Evolutionary conservation across 2,329 filamentous ascomycete genomes (phyloP), one percentile per base, ranked within the genome.

Genomic region (Aspergillus ochraceus): DNA sequence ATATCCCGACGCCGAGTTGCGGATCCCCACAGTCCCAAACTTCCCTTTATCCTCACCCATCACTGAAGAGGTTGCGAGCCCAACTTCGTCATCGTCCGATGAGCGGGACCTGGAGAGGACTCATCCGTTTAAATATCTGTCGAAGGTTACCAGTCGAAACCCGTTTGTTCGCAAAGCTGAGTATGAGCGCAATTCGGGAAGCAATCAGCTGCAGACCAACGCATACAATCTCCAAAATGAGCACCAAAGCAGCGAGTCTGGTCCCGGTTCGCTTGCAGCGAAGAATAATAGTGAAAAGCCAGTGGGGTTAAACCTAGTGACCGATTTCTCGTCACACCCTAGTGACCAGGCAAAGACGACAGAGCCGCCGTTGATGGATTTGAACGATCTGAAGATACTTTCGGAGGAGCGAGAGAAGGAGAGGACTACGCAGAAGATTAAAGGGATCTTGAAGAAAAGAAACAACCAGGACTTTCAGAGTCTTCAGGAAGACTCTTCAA

Each of bases 41-140:
- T 79, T 80, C 51, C 77, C 77, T 12, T 64, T 80, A 19, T 78
- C 77, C 1, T 80, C 77, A 11, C 77, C 77, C 0, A 80, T 79
- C 58, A 74, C 64, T 20, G 77, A 79, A 55, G 77, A 80, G 59
- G 66, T 77, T 39, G 60, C 70, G 3, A 78, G 74, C 53, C 77
- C 77, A 0, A 73, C 70, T 8, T 70, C 69, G 19, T 76, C 75
- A 2, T 71, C 69, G 1, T 64, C 70, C 12, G 71, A 75, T 52
- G 70, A 71, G 6, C 62, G 64, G 52, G 67, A 70, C 20, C 49
- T 70, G 54, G 67, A 70, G 54, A 66, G 64, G 14, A 66, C 61
- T 17, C 68, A 69, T 26, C 73, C 71, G 1, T 74, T 75, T 51
- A 66, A 71, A n/a, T 74, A 69, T 36, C 60, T 74, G 1, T 62